These are phyloP conservation scores for Diaporthe australafricana DNA, from an alignment of 2,329 filamentous ascomycete species.

Conservation along the genomic window DNA sequence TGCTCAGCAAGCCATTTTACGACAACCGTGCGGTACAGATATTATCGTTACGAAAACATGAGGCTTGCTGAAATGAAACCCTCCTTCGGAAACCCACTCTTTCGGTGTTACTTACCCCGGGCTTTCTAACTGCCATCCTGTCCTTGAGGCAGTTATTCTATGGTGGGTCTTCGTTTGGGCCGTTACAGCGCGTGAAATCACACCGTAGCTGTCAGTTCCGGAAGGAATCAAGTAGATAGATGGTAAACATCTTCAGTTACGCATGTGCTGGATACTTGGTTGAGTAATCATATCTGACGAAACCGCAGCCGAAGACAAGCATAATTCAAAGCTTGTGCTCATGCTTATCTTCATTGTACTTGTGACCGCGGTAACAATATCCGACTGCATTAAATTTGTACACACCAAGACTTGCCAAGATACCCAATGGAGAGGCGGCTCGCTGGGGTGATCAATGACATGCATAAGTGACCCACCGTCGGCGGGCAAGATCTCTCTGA, in stretches of 20 bases:
- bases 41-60: neutral
- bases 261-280: neutral
- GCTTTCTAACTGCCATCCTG: neutral
- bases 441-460: neutral
- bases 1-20: neutral
- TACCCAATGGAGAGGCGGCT: neutral
- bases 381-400: neutral
- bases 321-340: slow-evolving; percentile 18
- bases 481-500: slow-evolving; percentile 6
- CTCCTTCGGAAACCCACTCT: too few species aligned
- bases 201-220: neutral
- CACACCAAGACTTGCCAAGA: slow-evolving; percentile 5
- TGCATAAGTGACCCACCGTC: neutral
- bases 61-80: neutral
- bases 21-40: neutral
- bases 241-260: neutral
- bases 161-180: too few species aligned
- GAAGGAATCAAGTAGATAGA: neutral
- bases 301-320: neutral
- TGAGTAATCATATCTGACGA: too few species aligned
- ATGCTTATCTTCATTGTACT: neutral
- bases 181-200: neutral
- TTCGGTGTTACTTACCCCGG: neutral
- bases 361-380: neutral
- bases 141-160: too few species aligned